These are phyloP conservation scores for Hebeloma cylindrosporum DNA, from an alignment of 768 basidiomycete genomes.

Conservation along the genomic window DNA sequence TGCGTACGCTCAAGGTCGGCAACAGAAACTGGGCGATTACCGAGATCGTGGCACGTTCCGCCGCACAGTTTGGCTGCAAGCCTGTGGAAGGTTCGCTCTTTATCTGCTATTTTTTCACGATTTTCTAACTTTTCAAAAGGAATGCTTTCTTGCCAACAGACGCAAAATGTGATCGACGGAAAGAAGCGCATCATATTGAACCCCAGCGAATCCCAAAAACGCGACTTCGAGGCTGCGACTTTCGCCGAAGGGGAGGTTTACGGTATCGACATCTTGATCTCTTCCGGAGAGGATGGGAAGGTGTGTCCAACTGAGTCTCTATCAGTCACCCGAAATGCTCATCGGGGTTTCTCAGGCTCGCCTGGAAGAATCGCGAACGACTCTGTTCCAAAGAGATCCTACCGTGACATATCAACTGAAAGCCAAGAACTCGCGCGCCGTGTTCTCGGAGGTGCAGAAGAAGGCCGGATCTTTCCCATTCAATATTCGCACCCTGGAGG, in stretches of 20 bases:
- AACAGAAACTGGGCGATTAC: constrained; percentile 96
- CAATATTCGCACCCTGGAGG: constrained; percentile 90
- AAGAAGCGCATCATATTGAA: constrained; percentile 95
- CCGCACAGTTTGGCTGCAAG: constrained; percentile 78
- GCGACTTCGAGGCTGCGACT: constrained; percentile 79
- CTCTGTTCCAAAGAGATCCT: constrained; percentile 89
- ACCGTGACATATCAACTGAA: constrained; percentile 92
- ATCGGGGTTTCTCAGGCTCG: constrained; percentile 60
- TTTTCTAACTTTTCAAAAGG: constrained; percentile 43
- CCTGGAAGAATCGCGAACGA: constrained; percentile 84
- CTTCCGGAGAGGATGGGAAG: constrained; percentile 89
- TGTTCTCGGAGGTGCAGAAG: constrained; percentile 97
- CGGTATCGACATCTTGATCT: constrained; percentile 89
- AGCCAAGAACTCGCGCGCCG: constrained; percentile 95
- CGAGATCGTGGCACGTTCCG: constrained; percentile 74
- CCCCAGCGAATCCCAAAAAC: constrained; percentile 79
- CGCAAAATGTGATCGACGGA: constrained; percentile 93
- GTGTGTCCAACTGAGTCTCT: constrained; percentile 38
- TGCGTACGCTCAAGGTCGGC: constrained; percentile 88
- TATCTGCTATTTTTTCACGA: constrained; percentile 1
- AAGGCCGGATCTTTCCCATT: constrained; percentile 99
- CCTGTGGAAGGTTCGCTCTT: constrained; percentile 81
- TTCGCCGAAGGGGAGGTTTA: constrained; percentile 96
- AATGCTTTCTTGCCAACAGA: constrained; percentile 93
- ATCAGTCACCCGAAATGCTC: not conserved